Conservation (phyloP, 2,329 filamentous ascomycete genomes). For the Sarocladium oryzae region DNA sequence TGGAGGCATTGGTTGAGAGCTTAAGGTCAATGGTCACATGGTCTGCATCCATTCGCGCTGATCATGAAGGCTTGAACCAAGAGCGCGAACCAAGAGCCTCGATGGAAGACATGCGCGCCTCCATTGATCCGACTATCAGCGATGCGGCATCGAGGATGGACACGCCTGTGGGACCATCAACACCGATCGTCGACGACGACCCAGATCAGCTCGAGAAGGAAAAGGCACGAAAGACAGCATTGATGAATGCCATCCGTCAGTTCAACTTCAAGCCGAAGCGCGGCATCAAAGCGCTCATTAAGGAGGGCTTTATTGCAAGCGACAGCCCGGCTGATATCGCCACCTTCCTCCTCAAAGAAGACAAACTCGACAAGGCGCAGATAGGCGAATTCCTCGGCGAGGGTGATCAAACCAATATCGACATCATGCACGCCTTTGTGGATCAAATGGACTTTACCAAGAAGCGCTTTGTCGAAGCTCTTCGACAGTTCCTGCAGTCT, state of each 20-base stretch:
- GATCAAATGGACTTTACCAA: constrained; percentile 91
- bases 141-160: constrained; percentile 57
- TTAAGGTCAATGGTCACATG: constrained; percentile 87
- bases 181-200: constrained; percentile 75
- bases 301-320: constrained; percentile 81
- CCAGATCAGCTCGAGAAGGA: constrained; percentile 90
- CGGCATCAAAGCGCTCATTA: constrained; percentile 76
- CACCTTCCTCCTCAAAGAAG: constrained; percentile 71
- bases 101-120: constrained; percentile 45
- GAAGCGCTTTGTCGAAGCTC: constrained; percentile 84
- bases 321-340: constrained; percentile 78
- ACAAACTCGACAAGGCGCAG: constrained; percentile 82
- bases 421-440: constrained; percentile 97
- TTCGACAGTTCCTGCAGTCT: constrained; percentile 86
- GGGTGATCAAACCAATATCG: constrained; percentile 86
- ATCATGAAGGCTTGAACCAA: constrained; percentile 29
- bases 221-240: constrained; percentile 86
- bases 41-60: constrained; percentile 62
- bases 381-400: constrained; percentile 94
- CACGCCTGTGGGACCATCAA: constrained; percentile 53
- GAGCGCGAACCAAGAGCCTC: constrained; percentile 29
- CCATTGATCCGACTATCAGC: constrained; percentile 62
- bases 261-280: constrained; percentile 99
- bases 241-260: constrained; percentile 79
- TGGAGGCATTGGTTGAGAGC: constrained; percentile 84